Evolutionary conservation across 2,329 filamentous ascomycete species (phyloP).

Genomic region (Diplodia mutila): DNA sequence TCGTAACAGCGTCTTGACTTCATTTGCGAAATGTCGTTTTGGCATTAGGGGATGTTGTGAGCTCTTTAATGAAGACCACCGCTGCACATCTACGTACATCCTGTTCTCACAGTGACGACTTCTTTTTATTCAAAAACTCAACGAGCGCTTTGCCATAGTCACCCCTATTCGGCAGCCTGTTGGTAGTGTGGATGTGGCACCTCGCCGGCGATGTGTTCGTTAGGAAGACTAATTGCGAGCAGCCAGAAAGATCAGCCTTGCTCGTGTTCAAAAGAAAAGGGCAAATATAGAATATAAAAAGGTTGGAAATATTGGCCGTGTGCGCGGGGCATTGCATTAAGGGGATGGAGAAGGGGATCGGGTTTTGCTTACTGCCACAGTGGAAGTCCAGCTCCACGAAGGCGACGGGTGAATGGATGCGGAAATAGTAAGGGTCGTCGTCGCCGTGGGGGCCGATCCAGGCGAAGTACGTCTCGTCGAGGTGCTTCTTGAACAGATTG

Average conservation of each 20-base stretch:
- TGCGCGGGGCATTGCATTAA: neutral
- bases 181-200: constrained; percentile 77
- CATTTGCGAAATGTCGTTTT: neutral
- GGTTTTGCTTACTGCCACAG: constrained; percentile 54
- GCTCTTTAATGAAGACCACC: neutral
- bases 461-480: constrained; percentile 74
- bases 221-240: constrained; percentile 61
- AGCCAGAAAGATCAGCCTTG: neutral
- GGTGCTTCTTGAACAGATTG: constrained; percentile 57
- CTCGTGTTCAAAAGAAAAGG: neutral
- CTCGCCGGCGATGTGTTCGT: constrained; percentile 73
- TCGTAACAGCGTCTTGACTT: neutral
- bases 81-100: neutral
- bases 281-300: neutral
- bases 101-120: neutral
- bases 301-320: neutral
- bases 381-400: constrained; percentile 81
- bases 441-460: constrained; percentile 75
- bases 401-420: constrained; percentile 75
- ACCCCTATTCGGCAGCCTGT: constrained; percentile 73
- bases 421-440: constrained; percentile 74
- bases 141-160: constrained; percentile 70
- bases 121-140: constrained; percentile 25
- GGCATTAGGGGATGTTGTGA: neutral
- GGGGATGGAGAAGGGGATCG: neutral